phyloP scores from a whole-genome alignment of 805 yeast genomes.

The Metschnikowia dekortorum region DNA sequence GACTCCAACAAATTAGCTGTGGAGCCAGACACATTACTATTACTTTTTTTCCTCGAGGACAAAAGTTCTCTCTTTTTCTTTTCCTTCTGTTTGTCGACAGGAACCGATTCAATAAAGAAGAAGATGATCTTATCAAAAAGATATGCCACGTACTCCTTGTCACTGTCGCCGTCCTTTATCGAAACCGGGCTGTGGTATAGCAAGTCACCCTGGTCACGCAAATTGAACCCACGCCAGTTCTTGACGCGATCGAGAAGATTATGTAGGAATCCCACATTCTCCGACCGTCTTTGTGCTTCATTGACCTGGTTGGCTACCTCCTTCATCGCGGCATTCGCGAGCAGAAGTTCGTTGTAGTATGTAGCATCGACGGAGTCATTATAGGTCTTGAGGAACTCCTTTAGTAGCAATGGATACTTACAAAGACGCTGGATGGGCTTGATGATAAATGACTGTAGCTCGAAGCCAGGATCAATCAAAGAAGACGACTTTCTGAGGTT shows the following conservation, averaged over 20 bases:
- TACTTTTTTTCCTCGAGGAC: conserved; percentile 47
- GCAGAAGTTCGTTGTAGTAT: conserved; percentile 57
- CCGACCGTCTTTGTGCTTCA: conserved; percentile 90
- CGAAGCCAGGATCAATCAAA: conserved; percentile 79
- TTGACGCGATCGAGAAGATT: conserved; percentile 69
- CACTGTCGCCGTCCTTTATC: conserved; percentile 64
- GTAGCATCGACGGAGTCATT: conserved; percentile 20
- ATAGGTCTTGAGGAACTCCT: conserved; percentile 66
- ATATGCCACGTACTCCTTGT: conserved; percentile 85
- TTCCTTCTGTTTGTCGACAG: conserved; percentile 25
- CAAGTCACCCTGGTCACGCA: conserved; percentile 79
- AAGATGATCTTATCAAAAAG: conserved; percentile 68
- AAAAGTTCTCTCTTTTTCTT: conserved; percentile 38
- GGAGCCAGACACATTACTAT: conserved; percentile 38
- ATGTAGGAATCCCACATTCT: conserved; percentile 68
- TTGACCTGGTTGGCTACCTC: conserved; percentile 85
- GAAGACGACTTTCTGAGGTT: conserved; percentile 51
- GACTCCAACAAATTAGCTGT: conserved; percentile 35
- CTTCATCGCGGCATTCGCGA: conserved; percentile 70
- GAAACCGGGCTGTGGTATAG: conserved; percentile 68
- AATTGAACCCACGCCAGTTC: conserved; percentile 90
- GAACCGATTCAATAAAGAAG: conserved; percentile 36
- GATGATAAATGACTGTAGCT: conserved; percentile 80
- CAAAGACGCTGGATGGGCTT: conserved; percentile 97
- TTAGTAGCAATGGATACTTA: conserved; percentile 82